Evolutionary conservation across 306 rosid genomes (phyloP).

Genomic region (Dryas drummondii): DNA sequence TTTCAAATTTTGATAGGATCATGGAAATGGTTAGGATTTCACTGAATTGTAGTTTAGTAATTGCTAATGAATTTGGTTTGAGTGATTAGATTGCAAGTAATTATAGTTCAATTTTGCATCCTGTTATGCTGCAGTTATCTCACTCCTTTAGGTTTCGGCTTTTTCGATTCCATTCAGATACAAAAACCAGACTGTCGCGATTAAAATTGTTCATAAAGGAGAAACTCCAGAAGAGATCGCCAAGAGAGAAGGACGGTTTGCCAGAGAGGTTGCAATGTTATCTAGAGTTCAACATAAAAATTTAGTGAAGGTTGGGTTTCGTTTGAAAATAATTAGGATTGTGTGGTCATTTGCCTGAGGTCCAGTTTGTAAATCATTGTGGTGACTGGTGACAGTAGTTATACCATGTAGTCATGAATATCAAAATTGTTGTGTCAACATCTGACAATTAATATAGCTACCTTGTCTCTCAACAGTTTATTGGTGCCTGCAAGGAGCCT

Average conservation of each 20-base stretch:
- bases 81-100: constrained; percentile 5
- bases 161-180: constrained; percentile 50
- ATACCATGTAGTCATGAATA: neutral
- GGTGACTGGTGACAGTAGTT: constrained; percentile 8
- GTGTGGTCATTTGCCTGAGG: constrained; percentile 12
- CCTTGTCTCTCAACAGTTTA: constrained; percentile 61
- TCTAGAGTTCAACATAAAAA: constrained; percentile 91
- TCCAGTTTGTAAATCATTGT: constrained; percentile 14
- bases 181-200: constrained; percentile 82
- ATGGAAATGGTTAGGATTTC: neutral
- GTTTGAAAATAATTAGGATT: constrained; percentile 22
- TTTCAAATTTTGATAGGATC: neutral
- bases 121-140: constrained; percentile 23
- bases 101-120: constrained; percentile 2
- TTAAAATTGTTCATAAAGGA: constrained; percentile 78
- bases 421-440: constrained; percentile 23
- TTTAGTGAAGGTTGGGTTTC: constrained; percentile 75
- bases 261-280: constrained; percentile 89
- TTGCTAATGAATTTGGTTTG: constrained; percentile 22
- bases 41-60: neutral
- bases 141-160: constrained; percentile 18
- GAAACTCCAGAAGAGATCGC: constrained; percentile 70
- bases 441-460: constrained; percentile 26
- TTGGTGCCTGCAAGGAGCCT: constrained; percentile 96
- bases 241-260: constrained; percentile 76